Evolutionary conservation across 2,329 filamentous ascomycete species (phyloP).

Genomic region (Endoconidiophora laricicola): DNA sequence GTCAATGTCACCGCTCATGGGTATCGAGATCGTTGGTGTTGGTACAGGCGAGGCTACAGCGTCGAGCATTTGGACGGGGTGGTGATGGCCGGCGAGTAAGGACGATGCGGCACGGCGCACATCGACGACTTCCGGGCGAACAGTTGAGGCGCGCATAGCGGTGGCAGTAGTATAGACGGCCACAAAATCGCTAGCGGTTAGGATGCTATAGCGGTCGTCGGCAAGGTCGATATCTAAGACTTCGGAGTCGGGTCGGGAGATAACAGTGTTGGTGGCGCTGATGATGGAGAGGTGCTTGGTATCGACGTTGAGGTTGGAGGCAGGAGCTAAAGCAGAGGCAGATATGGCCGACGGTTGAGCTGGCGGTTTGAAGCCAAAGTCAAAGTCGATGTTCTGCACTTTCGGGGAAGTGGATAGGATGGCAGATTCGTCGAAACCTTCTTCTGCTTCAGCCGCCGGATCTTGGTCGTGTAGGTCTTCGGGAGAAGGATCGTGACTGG

Average conservation of each 20-base stretch:
- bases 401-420: neutral
- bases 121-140: slow-evolving; percentile 11
- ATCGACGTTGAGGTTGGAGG: neutral
- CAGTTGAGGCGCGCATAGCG: slow-evolving; percentile 5
- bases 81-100: neutral
- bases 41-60: neutral
- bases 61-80: neutral
- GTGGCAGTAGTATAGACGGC: slow-evolving; percentile 8
- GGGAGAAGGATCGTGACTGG: neutral
- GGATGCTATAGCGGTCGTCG: slow-evolving; percentile 3
- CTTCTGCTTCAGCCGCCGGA: neutral
- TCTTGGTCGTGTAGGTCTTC: neutral
- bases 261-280: neutral
- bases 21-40: neutral
- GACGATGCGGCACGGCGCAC: slow-evolving; percentile 5
- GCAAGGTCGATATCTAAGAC: neutral
- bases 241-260: neutral
- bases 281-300: neutral
- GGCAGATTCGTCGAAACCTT: neutral
- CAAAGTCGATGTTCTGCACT: neutral
- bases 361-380: neutral
- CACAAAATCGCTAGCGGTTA: slow-evolving; percentile 4
- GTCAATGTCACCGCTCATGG: neutral
- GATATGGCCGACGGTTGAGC: neutral
- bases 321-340: neutral